These are phyloP conservation scores for Kuraishia hungarica DNA, from an alignment of 805 yeast genomes.

Conservation along the genomic window DNA sequence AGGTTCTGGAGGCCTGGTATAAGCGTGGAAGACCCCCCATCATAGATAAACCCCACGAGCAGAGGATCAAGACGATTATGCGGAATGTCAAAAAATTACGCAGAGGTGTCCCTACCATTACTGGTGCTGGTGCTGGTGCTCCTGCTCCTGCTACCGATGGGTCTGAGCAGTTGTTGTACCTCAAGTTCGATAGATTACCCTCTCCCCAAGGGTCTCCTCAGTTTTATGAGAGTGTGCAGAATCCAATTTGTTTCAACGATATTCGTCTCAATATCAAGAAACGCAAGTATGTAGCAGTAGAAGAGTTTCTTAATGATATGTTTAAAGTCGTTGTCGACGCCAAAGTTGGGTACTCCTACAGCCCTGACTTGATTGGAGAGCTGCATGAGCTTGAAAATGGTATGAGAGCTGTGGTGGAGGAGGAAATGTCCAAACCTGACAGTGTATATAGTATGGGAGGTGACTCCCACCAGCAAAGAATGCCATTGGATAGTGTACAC, in stretches of 20 bases:
- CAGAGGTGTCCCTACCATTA: neutral
- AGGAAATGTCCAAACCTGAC: constrained; percentile 78
- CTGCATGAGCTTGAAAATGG: constrained; percentile 55
- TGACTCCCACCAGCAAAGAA: constrained; percentile 36
- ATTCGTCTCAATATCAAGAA: constrained; percentile 80
- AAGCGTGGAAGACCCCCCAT: constrained; percentile 89
- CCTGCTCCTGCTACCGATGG: too few relatives aligned
- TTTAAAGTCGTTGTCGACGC: constrained; percentile 68
- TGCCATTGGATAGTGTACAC: constrained; percentile 73
- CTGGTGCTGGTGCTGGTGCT: too few relatives aligned
- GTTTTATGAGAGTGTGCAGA: constrained; percentile 43
- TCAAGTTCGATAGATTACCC: constrained; percentile 76
- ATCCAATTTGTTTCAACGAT: constrained; percentile 63
- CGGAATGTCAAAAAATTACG: constrained; percentile 71
- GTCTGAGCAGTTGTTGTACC: constrained; percentile 41
- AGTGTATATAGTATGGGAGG: constrained; percentile 50
- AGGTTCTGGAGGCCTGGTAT: constrained; percentile 29
- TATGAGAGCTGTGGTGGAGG: constrained; percentile 47
- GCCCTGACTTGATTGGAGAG: constrained; percentile 50
- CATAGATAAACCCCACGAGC: constrained; percentile 86
- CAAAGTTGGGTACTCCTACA: constrained; percentile 51
- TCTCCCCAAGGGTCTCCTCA: constrained; percentile 47
- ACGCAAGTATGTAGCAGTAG: constrained; percentile 71
- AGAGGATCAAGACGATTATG: constrained; percentile 80
- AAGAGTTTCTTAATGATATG: constrained; percentile 70